These are phyloP conservation scores for Glycyrrhiza uralensis DNA, from an alignment of 306 rosid species.

Conservation along the genomic window DNA sequence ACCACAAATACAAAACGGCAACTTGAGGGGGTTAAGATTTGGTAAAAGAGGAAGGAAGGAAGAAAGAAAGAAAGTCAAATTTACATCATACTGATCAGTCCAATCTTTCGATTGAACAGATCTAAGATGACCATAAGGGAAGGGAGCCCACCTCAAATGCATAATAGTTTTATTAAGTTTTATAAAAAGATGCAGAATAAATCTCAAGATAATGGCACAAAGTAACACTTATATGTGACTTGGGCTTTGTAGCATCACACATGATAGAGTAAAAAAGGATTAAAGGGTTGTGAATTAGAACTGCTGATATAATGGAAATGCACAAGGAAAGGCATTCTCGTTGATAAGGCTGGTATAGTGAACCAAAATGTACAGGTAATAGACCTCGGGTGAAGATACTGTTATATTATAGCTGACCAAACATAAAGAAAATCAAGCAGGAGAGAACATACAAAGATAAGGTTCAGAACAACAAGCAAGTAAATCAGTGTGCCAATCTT, in stretches of 20 bases:
- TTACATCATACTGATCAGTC: neutral
- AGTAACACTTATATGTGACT: neutral
- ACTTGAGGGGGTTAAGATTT: neutral
- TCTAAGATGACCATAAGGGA: neutral
- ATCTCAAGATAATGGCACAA: neutral
- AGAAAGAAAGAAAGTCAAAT: neutral
- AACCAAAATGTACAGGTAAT: constrained; percentile 8
- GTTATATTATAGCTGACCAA: neutral
- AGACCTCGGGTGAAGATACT: neutral
- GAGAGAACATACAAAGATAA: constrained; percentile 67
- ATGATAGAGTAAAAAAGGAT: neutral
- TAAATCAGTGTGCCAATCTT: constrained; percentile 90
- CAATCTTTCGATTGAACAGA: neutral
- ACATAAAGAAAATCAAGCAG: constrained; percentile 5
- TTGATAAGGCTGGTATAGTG: neutral
- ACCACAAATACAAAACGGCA: neutral
- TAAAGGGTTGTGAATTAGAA: neutral
- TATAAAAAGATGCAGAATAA: neutral
- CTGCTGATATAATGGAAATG: neutral
- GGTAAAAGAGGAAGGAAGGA: neutral
- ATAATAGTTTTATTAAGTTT: too few species aligned
- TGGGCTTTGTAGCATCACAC: neutral
- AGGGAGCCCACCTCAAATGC: too few species aligned
- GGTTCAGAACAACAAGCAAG: constrained; percentile 97
- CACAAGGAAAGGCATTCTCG: neutral